Evolutionary conservation across 495 filamentous ascomycete genomes (phyloP), one percentile per base, ranked within the genome.

Genomic region (Trichocladium uniseriatum): DNA sequence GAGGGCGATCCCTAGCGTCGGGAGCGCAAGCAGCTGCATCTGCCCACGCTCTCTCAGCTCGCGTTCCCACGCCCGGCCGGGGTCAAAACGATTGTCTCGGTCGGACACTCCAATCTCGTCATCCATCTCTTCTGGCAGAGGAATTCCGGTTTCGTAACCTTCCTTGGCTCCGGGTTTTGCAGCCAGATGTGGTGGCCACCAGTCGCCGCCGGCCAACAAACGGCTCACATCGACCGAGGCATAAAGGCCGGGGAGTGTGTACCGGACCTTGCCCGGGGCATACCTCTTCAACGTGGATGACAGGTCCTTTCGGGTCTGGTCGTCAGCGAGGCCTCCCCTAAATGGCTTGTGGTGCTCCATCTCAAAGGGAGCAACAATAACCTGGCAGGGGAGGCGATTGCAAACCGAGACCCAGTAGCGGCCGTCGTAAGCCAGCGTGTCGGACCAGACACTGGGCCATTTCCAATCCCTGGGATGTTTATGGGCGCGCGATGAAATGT

Each of bases 391-490:
- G 0, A 72, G 53, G 14, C 56, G 60, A 52, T 74, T 70, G 14
- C 59, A 53, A 10, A 88, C 35, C 4, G 81, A 76, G 31, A 94
- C 67, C 91, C 91, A 97, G 69, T 77, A 95, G 8, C 91, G 77
- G 9, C 83, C 77, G 61, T 97, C 91, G 77, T 80, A 95, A 1
- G 92, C 69, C 3, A 54, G 54, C 75, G 74, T 81, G 0, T 49
- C 27, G n/a, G 55, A 61, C 69, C 66, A 59, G 27, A n/a, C 6
- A n/a, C 34, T 5, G 41, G 4, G 38, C 48, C 35, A 38, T 7
- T 49, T 38, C 58, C 53, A 60, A 0, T 28, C 16, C 0, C 35
- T 31, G 1, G 57, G 49, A 5, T 22, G 27, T 2, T 34, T 32
- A 7, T 29, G 11, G 5, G 18, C 13, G 4, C 62, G 58, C 27